Conservation (phyloP, 2,329 filamentous ascomycete genomes). For the Chaetomium sp. region DNA sequence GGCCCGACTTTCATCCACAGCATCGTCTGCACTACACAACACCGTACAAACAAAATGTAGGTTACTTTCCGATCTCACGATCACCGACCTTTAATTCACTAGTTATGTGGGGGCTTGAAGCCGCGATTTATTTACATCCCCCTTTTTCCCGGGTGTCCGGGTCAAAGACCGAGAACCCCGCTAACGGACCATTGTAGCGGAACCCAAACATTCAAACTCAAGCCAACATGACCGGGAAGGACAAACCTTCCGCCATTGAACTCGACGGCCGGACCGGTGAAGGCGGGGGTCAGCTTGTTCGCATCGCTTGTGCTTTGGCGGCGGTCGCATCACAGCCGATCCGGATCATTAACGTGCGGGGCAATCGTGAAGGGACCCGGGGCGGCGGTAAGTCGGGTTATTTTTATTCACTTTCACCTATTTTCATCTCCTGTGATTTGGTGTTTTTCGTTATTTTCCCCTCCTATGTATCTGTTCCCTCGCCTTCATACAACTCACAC, state of each 20-base stretch:
- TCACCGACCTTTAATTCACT: too few relatives aligned
- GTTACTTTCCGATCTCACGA: too few relatives aligned
- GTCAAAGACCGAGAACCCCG: too few relatives aligned
- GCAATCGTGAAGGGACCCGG: slow-evolving; percentile 39
- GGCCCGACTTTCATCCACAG: too few relatives aligned
- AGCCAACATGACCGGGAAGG: background rate
- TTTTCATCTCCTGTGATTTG: background rate
- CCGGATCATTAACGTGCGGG: slow-evolving; percentile 48
- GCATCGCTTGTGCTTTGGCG: slow-evolving; percentile 49
- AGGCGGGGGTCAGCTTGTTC: slow-evolving; percentile 55
- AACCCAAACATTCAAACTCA: background rate
- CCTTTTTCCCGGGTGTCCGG: background rate
- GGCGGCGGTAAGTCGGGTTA: slow-evolving; percentile 26
- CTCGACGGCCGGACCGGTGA: slow-evolving; percentile 54
- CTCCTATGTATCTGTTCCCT: background rate
- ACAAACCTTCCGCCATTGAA: slow-evolving; percentile 30
- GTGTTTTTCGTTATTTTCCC: too few relatives aligned
- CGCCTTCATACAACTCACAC: background rate
- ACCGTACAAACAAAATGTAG: too few relatives aligned
- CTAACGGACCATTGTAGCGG: background rate
- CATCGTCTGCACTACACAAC: too few relatives aligned
- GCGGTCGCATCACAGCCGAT: slow-evolving; percentile 49
- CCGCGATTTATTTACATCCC: too few relatives aligned
- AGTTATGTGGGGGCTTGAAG: too few relatives aligned
- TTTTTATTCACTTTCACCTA: background rate